Evolutionary conservation across 768 basidiomycete genomes (phyloP), one percentile per base, ranked within the genome.

Genomic region (Xerocomellus chrysenteron): DNA sequence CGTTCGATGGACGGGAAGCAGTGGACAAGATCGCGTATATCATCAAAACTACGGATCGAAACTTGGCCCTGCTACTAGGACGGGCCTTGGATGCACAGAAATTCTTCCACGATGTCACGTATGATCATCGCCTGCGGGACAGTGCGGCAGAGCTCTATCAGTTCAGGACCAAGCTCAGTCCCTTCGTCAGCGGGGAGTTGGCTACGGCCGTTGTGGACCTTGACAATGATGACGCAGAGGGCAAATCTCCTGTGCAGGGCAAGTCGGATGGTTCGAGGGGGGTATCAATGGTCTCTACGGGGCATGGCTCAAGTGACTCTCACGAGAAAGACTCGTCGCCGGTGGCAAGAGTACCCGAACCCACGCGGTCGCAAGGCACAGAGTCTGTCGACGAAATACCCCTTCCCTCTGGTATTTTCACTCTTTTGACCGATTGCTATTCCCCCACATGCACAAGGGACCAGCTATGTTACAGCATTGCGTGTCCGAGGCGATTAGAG

Each of bases 81-180:
- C 83, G 97, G 41, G 94, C 97, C 3, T 78, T 99, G 51, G 97
- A 98, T 67, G 90, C 95, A 10, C 97, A 98, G 72, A 98, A 98
- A 75, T 98, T 94, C 75, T 98, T 99, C 70, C 97, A 99, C 68
- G 97, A 98, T 67, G 97, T 99, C 62, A 98, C 97, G 10, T 99
- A 98, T 68, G 96, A 98, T 67, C 97, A 99, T 71, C 88, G 96
- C 14, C 71, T 99, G 55, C 79, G 97, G 49, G 97, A 98, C 73
- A 93, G 86, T 65, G 76, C 86, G 0, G 80, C 81, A 58, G 97
- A 99, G 73, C 74, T 99, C 32, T 99, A 98, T 73, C 94, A 96
- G 68, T 98, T 99, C 73, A 80, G 86, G 60, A 87, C 91, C 46
- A 85, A 87, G 65, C 68, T 97, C 39, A 92, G 87, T 66, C 92